Percentiles rank a stretch among this genome's conserved stretches.
Conservation (phyloP, 148 eudicot species). For the Fagopyrum esculentum region DNA sequence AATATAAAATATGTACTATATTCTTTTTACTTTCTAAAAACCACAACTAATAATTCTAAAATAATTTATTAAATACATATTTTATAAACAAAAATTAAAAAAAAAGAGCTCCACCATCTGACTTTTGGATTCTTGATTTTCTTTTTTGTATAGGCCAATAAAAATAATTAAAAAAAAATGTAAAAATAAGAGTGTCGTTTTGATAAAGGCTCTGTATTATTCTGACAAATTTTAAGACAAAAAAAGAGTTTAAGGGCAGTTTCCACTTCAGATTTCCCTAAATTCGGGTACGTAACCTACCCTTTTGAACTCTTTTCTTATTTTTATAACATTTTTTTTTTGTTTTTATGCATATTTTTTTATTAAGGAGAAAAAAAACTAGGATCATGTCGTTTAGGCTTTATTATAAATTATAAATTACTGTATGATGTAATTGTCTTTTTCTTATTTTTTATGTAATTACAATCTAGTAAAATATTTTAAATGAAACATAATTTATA, state of each 20-base stretch:
- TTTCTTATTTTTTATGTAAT: no score
- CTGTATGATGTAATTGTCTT: no score
- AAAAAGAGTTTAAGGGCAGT: background rate
- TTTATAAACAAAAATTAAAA: no score
- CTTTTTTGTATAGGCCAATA: background rate
- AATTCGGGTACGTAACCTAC: background rate
- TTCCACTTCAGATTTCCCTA: background rate
- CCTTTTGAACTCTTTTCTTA: background rate
- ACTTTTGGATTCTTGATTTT: background rate
- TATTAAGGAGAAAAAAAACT: no score
- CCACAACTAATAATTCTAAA: background rate
- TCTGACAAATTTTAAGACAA: background rate
- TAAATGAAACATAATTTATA: no score
- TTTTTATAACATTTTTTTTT: no score
- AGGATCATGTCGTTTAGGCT: no score
- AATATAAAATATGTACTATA: no score
- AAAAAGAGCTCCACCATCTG: background rate
- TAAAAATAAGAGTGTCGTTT: background rate
- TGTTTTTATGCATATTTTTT: no score
- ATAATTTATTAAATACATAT: no score
- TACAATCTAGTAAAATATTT: no score
- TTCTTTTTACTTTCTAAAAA: background rate
- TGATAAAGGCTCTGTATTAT: background rate
- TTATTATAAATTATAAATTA: no score
- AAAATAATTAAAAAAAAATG: background rate